phyloP scores from a whole-genome alignment of 768 basidiomycete species.

The Lactarius vividus region DNA sequence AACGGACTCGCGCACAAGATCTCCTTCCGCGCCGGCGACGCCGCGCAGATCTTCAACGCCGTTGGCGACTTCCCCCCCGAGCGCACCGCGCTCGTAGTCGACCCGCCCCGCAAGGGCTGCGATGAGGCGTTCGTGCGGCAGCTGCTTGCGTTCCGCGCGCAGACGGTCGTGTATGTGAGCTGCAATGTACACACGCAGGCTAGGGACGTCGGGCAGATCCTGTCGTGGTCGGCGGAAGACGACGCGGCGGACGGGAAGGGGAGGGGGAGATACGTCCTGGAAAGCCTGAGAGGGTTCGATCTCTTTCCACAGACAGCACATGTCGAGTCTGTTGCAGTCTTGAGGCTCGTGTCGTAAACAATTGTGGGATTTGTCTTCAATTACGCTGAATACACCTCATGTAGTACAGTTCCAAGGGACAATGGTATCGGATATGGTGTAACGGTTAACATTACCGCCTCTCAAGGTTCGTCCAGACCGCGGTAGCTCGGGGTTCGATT shows the following conservation, averaged over 20 bases:
- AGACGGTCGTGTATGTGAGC: constrained; percentile 83
- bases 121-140: constrained; percentile 78
- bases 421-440: constrained; percentile 36
- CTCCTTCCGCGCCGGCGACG: constrained; percentile 76
- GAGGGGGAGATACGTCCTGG: constrained; percentile 61
- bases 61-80: constrained; percentile 64
- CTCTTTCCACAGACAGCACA: constrained; percentile 83
- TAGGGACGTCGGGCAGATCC: constrained; percentile 76
- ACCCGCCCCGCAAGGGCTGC: constrained; percentile 95
- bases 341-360: constrained; percentile 43
- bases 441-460: constrained; percentile 41
- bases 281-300: constrained; percentile 87
- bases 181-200: constrained; percentile 96
- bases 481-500: constrained; percentile 45
- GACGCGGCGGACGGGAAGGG: constrained; percentile 33
- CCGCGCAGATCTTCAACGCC: constrained; percentile 75
- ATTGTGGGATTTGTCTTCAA: not conserved
- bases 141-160: constrained; percentile 63
- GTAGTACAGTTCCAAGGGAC: not conserved
- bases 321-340: constrained; percentile 41
- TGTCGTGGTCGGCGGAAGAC: constrained; percentile 42
- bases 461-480: constrained; percentile 30
- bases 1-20: constrained; percentile 59
- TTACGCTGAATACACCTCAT: not conserved
- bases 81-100: constrained; percentile 70